A percentile compares a stretch with the other conserved stretches of the same genome.
These are phyloP conservation scores for Mortierella sp. DNA, from an alignment of 371 early-diverging fungal genomes.

Conservation along the genomic window DNA sequence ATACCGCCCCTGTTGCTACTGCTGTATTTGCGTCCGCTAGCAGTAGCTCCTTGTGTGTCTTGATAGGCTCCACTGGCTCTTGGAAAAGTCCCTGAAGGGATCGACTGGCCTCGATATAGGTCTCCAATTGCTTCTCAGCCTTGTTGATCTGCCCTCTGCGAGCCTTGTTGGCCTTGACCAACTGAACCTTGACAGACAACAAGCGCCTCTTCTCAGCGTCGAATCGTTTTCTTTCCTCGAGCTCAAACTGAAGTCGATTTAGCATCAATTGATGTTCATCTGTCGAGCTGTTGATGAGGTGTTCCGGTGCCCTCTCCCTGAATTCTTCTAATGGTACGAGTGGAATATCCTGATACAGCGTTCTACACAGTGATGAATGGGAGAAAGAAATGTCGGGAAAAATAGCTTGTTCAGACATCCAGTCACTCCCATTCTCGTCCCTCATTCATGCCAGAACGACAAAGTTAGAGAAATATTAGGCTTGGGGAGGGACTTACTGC, in stretches of 20 bases:
- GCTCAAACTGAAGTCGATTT: conserved; percentile 46
- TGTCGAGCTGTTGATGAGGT: conserved; percentile 11
- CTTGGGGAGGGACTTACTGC: conserved; percentile 32
- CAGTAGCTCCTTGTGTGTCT: conserved; percentile 18
- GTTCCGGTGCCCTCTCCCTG: conserved; percentile 23
- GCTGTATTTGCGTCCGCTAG: background rate
- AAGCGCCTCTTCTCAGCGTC: conserved; percentile 50
- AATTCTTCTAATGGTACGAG: conserved; percentile 42
- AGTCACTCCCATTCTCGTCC: too few relatives aligned
- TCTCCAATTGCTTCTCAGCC: conserved; percentile 37
- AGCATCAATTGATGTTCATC: conserved; percentile 44
- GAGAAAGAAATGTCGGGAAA: background rate
- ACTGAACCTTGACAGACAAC: conserved; percentile 32
- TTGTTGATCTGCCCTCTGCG: conserved; percentile 35
- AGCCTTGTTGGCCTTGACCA: conserved; percentile 42
- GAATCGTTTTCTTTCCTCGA: conserved; percentile 47
- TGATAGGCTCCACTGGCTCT: conserved; percentile 30
- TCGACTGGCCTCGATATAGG: conserved; percentile 33
- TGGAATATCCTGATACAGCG: conserved; percentile 48
- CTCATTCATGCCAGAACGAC: too few relatives aligned
- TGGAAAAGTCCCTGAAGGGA: conserved; percentile 39
- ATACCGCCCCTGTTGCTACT: conserved; percentile 6
- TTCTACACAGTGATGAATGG: conserved; percentile 15
- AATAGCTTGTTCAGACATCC: too few relatives aligned
- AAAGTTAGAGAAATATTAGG: too few relatives aligned